Base-by-base conservation (phyloP, 495 filamentous ascomycete species). In the Monascus purpureus region DNA sequence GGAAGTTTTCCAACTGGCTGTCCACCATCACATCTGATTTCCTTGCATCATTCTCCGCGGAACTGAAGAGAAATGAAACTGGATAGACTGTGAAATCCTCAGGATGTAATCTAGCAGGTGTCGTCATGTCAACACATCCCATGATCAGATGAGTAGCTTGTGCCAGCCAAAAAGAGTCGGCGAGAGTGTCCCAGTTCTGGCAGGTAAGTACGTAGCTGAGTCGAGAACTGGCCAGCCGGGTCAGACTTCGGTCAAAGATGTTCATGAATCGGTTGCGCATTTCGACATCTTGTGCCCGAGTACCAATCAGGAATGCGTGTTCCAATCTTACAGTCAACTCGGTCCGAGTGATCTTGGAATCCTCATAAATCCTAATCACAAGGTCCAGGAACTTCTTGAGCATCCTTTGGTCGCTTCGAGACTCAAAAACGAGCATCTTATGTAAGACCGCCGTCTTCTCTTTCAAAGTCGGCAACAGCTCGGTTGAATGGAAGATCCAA, bases 141-240 rank as follows among this genome's bases (percentile, higher is more conserved):
- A 96, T 69, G 11, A 99, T 67, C 13, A 96, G 67, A 48, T 96
- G 87, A 11, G 81, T 79, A 9, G 90, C 90, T 52, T 99, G 92
- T 17, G 82, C 75, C 12, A 99, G 66, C 92, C 92, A 99, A 61
- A 87, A 99, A 6, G 80, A 93, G 37, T 99, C 90, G 3, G 71
- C 72, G 22, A 99, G 65, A 0, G 82, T 87, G 48, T 95, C 92
- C 92, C 92, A 99, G 43, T 95, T 94, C 50, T 99, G 92, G n/a
- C 77, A 79, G 3, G 75, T 70, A 29, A 99, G 62, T 4, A 96
- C 79, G 55, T 95, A 96, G 36, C 74, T 77, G 13, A 96, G 59
- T 25, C 92, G 73, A 27, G 77, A 79, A 46, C 79, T 92, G 7
- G 86, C 84, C 13, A 82, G 78, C 35, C 83, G 81, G 3, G 83